Conservation (phyloP, 2,329 filamentous ascomycete species). For the Scedosporium aurantiacum region DNA sequence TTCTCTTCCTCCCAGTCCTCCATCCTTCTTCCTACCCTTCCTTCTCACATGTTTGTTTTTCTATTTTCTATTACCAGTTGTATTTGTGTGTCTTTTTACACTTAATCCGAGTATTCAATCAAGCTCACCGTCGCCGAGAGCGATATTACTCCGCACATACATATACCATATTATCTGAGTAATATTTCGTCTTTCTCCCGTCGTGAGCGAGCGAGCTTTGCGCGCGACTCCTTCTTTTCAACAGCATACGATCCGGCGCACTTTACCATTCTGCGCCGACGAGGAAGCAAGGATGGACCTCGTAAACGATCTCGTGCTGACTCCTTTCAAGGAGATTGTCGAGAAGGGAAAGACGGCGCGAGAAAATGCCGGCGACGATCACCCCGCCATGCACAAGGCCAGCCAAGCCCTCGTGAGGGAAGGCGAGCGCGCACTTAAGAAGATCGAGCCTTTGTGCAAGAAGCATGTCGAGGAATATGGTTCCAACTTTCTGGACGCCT, state of each 20-base stretch:
- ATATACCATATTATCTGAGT: too few relatives aligned
- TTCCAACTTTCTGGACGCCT: conserved; percentile 34
- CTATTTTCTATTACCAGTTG: background rate
- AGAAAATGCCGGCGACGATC: conserved; percentile 32
- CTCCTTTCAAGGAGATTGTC: conserved; percentile 41
- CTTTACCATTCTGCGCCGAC: background rate
- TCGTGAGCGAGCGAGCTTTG: too few relatives aligned
- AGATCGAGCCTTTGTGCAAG: conserved; percentile 39
- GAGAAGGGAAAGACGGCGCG: conserved; percentile 37
- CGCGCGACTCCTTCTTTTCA: background rate
- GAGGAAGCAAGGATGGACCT: conserved; percentile 23
- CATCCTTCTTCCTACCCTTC: background rate
- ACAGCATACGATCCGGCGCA: background rate
- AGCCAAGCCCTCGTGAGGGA: conserved; percentile 35
- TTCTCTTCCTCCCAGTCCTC: background rate
- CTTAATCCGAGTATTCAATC: background rate
- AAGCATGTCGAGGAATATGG: conserved; percentile 38
- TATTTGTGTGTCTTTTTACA: background rate
- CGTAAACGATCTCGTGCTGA: conserved; percentile 32
- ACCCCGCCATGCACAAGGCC: conserved; percentile 36
- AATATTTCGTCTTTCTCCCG: too few relatives aligned
- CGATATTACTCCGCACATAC: too few relatives aligned
- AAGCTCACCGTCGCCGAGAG: too few relatives aligned
- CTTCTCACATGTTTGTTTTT: background rate
- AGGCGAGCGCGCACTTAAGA: conserved; percentile 37